Conservation (phyloP, 345 rosid genomes). For the Bruguiera sexangula region DNA sequence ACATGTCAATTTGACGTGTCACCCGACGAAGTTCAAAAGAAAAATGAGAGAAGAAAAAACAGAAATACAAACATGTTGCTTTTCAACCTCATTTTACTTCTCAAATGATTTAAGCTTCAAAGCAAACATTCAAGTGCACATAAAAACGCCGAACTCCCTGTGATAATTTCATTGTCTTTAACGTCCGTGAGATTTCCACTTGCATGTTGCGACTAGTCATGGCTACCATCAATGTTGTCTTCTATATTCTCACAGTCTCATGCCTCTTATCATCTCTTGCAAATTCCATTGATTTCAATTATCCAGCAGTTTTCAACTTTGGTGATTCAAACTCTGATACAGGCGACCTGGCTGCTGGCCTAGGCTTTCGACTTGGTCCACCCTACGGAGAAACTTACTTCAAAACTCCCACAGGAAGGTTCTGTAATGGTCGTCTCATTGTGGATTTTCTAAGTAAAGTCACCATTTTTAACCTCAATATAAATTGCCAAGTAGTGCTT, state of each 20-base stretch:
- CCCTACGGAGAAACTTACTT: constrained; percentile 51
- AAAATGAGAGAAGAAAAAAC: background rate
- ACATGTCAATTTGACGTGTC: no score
- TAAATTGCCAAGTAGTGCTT: no score
- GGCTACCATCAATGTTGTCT: constrained; percentile 1
- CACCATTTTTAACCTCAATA: background rate
- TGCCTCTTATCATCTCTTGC: constrained; percentile 8
- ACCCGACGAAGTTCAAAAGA: background rate
- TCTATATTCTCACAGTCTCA: constrained; percentile 12
- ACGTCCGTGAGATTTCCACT: background rate
- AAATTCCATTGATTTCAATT: constrained; percentile 36
- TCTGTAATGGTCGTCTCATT: constrained; percentile 64
- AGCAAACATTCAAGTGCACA: constrained; percentile 17
- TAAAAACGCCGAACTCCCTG: constrained; percentile 2
- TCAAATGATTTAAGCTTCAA: constrained; percentile 11
- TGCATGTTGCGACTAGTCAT: constrained; percentile 8
- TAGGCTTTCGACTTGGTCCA: constrained; percentile 39
- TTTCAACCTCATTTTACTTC: constrained; percentile 15
- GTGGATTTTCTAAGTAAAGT: constrained; percentile 54
- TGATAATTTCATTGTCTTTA: background rate
- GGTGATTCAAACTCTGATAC: constrained; percentile 83
- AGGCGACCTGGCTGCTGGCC: constrained; percentile 47
- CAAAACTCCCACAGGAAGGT: constrained; percentile 50
- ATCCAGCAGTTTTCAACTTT: constrained; percentile 48
- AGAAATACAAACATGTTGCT: constrained; percentile 8